Evolutionary conservation across 305 asterid species (phyloP).

Genomic region (Fraxinus sp.): DNA sequence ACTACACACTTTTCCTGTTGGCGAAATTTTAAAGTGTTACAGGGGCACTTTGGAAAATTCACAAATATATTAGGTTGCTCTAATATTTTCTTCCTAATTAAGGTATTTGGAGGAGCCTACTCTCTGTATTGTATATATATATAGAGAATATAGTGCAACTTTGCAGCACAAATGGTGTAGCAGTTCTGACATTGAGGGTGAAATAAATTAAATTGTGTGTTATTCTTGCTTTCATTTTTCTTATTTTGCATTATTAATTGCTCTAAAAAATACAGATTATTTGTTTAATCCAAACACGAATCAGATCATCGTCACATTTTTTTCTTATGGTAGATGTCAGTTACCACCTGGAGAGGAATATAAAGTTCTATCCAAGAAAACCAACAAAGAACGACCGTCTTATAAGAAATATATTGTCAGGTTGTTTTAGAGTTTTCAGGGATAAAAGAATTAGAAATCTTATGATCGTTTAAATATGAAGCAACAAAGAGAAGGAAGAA

Average conservation of each 20-base stretch:
- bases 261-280: not conserved
- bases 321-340: not conserved
- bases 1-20: not conserved
- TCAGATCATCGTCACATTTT: not conserved
- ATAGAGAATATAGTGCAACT: not conserved
- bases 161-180: not conserved
- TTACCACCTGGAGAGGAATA: slow-evolving; percentile 4
- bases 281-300: not conserved
- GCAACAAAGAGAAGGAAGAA: not conserved
- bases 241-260: not conserved
- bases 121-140: not conserved
- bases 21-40: not conserved
- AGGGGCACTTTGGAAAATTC: not conserved
- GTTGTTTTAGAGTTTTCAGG: not conserved
- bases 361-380: not conserved
- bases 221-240: not conserved
- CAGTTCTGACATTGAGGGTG: not conserved
- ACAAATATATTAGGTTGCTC: not conserved
- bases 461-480: slow-evolving; percentile 1
- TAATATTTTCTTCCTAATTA: not conserved
- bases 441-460: not conserved
- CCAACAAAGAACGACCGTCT: not conserved
- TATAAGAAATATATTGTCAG: not conserved
- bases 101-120: not conserved
- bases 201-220: not conserved